Evolutionary conservation across 352 stramenopile genomes (phyloP).

Genomic region (Vaucheria bursata): DNA sequence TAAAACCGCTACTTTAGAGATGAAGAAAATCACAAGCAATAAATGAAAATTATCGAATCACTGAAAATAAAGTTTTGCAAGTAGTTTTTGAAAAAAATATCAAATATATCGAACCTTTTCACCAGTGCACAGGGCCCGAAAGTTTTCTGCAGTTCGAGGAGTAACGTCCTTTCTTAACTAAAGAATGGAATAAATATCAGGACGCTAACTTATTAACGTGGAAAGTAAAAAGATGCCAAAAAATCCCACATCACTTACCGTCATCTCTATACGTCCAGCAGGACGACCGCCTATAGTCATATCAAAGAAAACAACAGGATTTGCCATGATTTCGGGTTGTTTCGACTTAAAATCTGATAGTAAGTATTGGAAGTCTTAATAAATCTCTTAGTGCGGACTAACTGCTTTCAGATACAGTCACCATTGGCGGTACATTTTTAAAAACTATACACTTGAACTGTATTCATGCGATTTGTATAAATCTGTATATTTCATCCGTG

Average conservation of each 20-base stretch:
- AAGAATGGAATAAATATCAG: constrained; percentile 11
- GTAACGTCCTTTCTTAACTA: constrained; percentile 71
- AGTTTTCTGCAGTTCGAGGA: constrained; percentile 95
- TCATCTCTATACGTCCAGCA: constrained; percentile 90
- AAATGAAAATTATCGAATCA: too few species aligned
- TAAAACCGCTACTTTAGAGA: background rate
- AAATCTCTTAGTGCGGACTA: too few species aligned
- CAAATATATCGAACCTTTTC: constrained; percentile 73
- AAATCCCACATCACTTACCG: constrained; percentile 56
- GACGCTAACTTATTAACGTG: too few species aligned
- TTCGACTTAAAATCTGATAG: background rate
- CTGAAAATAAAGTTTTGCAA: too few species aligned
- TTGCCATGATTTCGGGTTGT: constrained; percentile 48
- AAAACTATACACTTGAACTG: too few species aligned
- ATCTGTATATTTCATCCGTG: too few species aligned
- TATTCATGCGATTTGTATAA: too few species aligned
- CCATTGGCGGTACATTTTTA: too few species aligned
- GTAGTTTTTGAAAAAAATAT: too few species aligned
- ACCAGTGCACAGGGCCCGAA: constrained; percentile 91
- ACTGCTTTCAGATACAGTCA: too few species aligned
- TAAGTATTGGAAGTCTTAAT: too few species aligned
- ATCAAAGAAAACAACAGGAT: constrained; percentile 94
- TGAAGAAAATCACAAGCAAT: constrained; percentile 51
- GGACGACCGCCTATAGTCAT: constrained; percentile 84
- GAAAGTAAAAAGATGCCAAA: constrained; percentile 57